Base-by-base conservation (phyloP, 208 protist genomes). In the Leishmania arabica region DNA sequence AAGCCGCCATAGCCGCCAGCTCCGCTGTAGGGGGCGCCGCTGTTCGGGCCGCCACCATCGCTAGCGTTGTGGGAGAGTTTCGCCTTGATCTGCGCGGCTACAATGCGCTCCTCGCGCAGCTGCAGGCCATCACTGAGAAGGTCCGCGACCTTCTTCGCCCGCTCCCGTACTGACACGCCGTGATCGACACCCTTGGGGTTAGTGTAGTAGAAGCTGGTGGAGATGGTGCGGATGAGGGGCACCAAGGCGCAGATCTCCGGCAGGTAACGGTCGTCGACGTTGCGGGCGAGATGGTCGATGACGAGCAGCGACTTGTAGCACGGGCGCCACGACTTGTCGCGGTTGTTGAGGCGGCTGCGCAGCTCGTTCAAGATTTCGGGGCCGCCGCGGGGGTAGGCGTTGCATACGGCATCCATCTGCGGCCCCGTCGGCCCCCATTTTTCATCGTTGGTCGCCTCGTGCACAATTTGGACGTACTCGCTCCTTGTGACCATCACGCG, bases 301-400 rank as follows among this genome's bases (percentile, higher is more conserved):
- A 98, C 86, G 40, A 98, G 91, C 34, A 98, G 86, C 4, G 91
- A 87, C 80, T 98, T 98, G 87, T 98, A 98, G 83, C 95, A 98
- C 54, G 89, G 74, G 9, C 95, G 88, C 95, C 95, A 98, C 9
- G 91, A 81, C 84, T 96, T 95, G 70, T 96, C 89, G 21, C 95
- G 93, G 83, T 96, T 84, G 75, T 95, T 94, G 66, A 98, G 83
- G 45, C 93, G 93, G 78, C 88, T 89, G 45, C 87, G 90, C 78
- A 98, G 86, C 80, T 98, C 93, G 51, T 92, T 90, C 89, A 98
- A 89, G 68, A 98, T 96, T 31, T 92, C 88, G 71, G 80, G 21
- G 47, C 86, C 81, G 40, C 90, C 90, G 68, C 87, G 85, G n/a
- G 89, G 72, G 82, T 95, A 97, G 56, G 82, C 89, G 65, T 85